These are phyloP conservation scores for Medicago arabica DNA, from an alignment of 306 rosid species.

Conservation along the genomic window DNA sequence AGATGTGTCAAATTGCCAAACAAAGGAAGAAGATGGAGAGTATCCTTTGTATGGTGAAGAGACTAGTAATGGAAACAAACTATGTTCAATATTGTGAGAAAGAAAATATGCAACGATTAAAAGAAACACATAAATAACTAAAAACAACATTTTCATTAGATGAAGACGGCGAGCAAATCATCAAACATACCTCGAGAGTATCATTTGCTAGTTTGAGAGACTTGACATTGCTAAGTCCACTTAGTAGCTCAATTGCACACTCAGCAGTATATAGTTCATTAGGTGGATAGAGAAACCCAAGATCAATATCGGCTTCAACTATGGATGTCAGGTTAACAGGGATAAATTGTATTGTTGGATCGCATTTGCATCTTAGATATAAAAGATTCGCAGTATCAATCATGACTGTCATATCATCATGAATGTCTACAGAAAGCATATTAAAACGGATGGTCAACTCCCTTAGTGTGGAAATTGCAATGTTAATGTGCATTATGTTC, in stretches of 20 bases:
- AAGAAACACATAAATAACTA: background rate
- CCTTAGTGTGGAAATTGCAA: conserved; percentile 20
- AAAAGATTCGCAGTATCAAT: conserved; percentile 35
- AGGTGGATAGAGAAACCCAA: background rate
- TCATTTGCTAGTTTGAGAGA: background rate
- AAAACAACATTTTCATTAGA: background rate
- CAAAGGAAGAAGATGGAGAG: background rate
- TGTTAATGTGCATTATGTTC: background rate
- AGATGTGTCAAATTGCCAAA: conserved; percentile 1
- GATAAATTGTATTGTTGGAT: conserved; percentile 2
- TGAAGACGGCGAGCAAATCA: background rate
- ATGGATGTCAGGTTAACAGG: conserved; percentile 6
- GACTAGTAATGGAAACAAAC: background rate
- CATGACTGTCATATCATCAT: background rate
- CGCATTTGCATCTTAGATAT: background rate
- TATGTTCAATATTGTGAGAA: background rate
- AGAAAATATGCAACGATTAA: background rate
- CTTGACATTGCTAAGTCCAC: conserved; percentile 21
- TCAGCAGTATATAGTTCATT: background rate
- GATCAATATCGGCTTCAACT: conserved; percentile 20
- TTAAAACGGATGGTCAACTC: background rate
- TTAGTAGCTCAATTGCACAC: conserved; percentile 8
- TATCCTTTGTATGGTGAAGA: background rate
- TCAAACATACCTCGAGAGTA: background rate
- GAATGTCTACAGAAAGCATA: background rate